Conservation (phyloP, 441 rosid species). For the Mallotus japonicus region DNA sequence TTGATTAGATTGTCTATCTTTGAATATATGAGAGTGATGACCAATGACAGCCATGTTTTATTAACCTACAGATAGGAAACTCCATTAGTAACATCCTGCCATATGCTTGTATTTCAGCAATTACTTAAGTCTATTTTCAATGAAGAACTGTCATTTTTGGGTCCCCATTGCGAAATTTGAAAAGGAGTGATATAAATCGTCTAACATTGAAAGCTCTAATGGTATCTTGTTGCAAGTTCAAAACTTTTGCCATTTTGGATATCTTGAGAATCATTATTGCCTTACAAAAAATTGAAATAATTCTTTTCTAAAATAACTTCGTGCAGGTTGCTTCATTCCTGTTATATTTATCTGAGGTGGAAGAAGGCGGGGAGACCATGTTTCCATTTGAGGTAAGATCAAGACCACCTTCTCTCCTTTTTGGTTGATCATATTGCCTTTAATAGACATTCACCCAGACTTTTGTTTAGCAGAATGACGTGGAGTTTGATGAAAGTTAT, state of each 20-base stretch:
- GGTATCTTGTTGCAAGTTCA: too few species aligned
- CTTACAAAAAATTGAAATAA: not conserved
- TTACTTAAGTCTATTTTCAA: too few species aligned
- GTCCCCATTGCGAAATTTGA: too few species aligned
- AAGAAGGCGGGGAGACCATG: constrained; percentile 72
- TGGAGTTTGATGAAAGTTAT: constrained; percentile 38
- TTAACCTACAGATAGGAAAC: too few species aligned
- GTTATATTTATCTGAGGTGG: constrained; percentile 57
- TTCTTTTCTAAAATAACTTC: not conserved
- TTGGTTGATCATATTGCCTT: not conserved
- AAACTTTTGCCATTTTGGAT: not conserved
- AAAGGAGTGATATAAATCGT: too few species aligned
- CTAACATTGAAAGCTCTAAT: too few species aligned
- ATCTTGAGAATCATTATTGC: not conserved
- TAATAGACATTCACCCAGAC: not conserved
- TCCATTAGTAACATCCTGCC: too few species aligned
- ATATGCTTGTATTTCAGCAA: too few species aligned
- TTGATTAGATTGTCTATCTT: too few species aligned
- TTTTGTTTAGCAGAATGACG: constrained; percentile 35
- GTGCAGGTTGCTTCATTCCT: constrained; percentile 57
- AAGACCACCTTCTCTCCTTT: not conserved
- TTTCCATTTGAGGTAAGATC: constrained; percentile 61
- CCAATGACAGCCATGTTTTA: too few species aligned
- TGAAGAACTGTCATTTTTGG: too few species aligned
- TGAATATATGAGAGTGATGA: too few species aligned